phyloP scores from a whole-genome alignment of 805 yeast genomes.

The Sugiyamaella marilandica region DNA sequence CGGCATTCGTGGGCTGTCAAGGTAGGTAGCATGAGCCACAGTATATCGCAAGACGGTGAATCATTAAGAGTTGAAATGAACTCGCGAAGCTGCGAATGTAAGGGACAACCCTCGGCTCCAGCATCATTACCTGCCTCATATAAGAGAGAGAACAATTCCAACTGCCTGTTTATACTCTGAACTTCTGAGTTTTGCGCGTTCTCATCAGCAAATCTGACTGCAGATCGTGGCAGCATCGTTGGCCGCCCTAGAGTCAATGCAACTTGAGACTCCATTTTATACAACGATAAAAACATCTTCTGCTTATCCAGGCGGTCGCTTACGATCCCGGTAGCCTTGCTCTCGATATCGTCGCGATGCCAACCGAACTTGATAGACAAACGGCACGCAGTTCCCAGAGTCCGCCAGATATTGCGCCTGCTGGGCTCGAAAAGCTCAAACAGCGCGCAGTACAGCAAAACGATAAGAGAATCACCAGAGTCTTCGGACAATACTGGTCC shows the following conservation, averaged over 20 bases:
- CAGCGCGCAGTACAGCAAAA: neutral
- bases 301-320: slow-evolving; percentile 1
- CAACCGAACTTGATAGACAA: neutral
- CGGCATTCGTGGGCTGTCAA: neutral
- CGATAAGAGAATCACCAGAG: neutral
- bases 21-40: neutral
- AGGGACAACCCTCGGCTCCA: neutral
- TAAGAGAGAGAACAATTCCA: neutral
- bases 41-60: neutral
- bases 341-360: slow-evolving; percentile 1
- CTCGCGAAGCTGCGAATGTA: neutral
- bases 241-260: neutral
- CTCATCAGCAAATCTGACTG: neutral
- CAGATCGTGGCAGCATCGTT: neutral
- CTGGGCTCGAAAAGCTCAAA: slow-evolving; percentile 2
- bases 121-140: neutral
- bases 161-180: neutral
- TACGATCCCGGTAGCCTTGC: neutral
- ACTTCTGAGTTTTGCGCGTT: neutral
- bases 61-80: neutral
- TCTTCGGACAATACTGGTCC: neutral
- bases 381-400: neutral
- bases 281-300: neutral
- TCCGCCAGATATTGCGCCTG: neutral
- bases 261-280: neutral